Evolutionary conservation across 78 protist genomes (phyloP).

Genomic region (Ministeria vibrans): DNA sequence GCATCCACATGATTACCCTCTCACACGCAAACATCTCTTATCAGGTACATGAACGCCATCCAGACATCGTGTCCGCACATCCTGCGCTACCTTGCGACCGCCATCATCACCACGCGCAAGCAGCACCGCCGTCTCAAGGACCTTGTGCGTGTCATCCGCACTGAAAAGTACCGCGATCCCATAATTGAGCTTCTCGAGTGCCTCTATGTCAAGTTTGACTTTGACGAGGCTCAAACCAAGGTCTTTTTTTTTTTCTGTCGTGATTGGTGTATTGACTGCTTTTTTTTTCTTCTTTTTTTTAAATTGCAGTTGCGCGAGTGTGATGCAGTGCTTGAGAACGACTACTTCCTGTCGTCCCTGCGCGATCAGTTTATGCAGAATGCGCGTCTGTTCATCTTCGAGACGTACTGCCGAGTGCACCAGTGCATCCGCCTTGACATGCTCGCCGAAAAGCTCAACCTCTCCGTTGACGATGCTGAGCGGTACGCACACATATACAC

Average conservation of each 20-base stretch:
- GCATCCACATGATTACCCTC: no score
- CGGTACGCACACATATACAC: no score
- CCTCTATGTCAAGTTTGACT: conserved; percentile 71
- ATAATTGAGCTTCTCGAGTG: conserved; percentile 64
- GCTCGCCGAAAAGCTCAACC: conserved; percentile 68
- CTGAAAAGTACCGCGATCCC: conserved; percentile 69
- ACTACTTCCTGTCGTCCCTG: conserved; percentile 56
- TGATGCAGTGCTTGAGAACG: conserved; percentile 48
- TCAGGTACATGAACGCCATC: conserved; percentile 41
- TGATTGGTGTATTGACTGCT: background rate
- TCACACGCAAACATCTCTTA: no score
- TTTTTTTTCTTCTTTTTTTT: background rate
- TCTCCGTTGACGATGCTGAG: conserved; percentile 68
- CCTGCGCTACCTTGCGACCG: conserved; percentile 74
- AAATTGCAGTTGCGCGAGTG: background rate
- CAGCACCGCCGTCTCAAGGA: conserved; percentile 42
- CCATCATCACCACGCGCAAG: conserved; percentile 65
- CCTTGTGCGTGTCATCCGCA: conserved; percentile 32
- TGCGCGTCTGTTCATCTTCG: conserved; percentile 80
- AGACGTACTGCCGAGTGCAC: conserved; percentile 84
- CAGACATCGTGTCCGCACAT: conserved; percentile 80
- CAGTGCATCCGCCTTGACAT: conserved; percentile 62
- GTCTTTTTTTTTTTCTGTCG: conserved; percentile 5
- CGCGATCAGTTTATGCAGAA: conserved; percentile 69
- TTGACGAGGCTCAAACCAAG: conserved; percentile 75